Evolutionary conservation across 371 early-diverging fungal species (phyloP), one percentile per base, ranked within the genome.

Genomic region (Apophysomyces elegans): DNA sequence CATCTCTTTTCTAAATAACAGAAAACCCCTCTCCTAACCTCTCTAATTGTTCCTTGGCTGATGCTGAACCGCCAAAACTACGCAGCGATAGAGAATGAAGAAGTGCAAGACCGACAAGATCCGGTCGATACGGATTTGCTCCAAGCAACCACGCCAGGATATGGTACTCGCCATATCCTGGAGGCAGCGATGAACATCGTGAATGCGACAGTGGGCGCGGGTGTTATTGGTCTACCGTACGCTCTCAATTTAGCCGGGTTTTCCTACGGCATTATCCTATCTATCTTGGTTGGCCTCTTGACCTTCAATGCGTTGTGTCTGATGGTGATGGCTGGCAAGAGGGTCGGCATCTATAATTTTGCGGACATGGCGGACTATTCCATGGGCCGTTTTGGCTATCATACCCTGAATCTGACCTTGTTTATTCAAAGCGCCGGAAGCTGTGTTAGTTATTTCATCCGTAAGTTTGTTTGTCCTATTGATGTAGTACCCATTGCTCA

Each of bases 141-240:
- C 36, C 78, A 77, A 63, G 56, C 74, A 0, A 67, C 76, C 56
- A 64, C 67, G 18, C 76, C 75, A 38, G 83, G 83, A 4, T 78
- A 72, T 68, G 83, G 83, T 44, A 68, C 75, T 13, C 67, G 80
- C 7, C 69, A 70, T 38, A 61, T 74, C 12, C 54, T 78, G 0
- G 75, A 78, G 37, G 80, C 78, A 26, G 72, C 87, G 5, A 78
- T 85, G 59, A 86, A 83, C 56, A 68, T 88, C 37, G 83, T 85
- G 26, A 88, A 88, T 71, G 80, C 84, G 7, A 88, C 85, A 2
- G 86, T 88, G 5, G 88, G 88, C 1, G 82, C 88, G 6, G 88
- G 88, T 36, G 80, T 88, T n/a, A 76, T 88, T 59, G 88, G 86
- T 0, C 64, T 88, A 16, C 78, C 85, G 4, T 79, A 82, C 66